Base-by-base conservation (phyloP, 2,329 filamentous ascomycete species). In the Fusarium foetens region DNA sequence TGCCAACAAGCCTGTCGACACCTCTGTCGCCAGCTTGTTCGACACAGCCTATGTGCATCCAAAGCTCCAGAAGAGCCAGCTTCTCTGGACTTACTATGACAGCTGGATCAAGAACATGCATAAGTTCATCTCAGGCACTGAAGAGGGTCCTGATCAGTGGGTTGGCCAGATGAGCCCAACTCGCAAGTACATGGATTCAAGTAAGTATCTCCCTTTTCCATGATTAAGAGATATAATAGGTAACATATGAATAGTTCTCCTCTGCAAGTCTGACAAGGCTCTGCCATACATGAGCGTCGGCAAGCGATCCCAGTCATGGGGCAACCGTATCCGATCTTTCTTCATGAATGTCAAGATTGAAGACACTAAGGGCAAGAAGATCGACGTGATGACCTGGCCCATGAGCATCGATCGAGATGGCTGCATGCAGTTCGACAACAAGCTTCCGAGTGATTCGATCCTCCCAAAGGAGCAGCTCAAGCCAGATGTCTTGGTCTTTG, bases 21-120 rank as follows among this genome's bases (percentile, higher is more conserved):
- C 83, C 6, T 82, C 83, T 2, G 79, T 84, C 3, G 85, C 84
- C 14, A 86, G 84, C 59, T 74, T 87, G 9, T 87, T 88, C 66
- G 85, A 87, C 66, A 87, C 86, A 0, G 84, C 84, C 8, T 87
- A 87, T 59, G 82, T 84, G 9, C 85, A 86, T n/a, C 83, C 83
- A 0, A 63, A 82, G 7, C 77, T 87, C 1, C 83, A 85, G 63
- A 80, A 80, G n/a, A 83, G 82, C 19, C 77, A 72, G 2, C 66
- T 84, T 6, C 79, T 84, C 9, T 87, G 86, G 86, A 71, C 70
- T 2, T 83, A 83, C 58, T 87, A 87, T 65, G 83, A 87, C 57
- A 71, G 74, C 29, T 86, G 84, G 75, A 81, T 86, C 63, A 82
- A 83, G 61, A 77, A 73, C 14, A 84, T 84, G 66, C 81, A 84